phyloP scores from a whole-genome alignment of 257 asterid species.

The Fraxinus quadrangulata region DNA sequence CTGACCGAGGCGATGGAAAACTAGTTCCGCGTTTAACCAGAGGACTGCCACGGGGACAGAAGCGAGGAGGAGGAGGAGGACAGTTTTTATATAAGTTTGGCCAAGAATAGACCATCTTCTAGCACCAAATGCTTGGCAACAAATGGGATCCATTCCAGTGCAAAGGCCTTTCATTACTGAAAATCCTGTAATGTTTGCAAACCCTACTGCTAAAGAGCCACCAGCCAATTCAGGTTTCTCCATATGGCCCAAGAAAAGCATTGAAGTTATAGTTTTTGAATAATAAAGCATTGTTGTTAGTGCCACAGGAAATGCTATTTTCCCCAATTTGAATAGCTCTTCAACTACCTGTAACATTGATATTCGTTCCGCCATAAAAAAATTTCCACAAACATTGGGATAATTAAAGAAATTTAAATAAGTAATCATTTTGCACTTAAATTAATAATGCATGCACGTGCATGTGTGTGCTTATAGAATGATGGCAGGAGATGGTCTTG shows the following conservation, averaged over 20 bases:
- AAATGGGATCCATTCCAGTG: constrained; percentile 84
- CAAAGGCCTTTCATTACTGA: constrained; percentile 79
- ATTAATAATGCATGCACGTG: neutral
- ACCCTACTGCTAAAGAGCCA: constrained; percentile 80
- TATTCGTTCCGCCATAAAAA: neutral
- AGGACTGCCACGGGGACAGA: constrained; percentile 59
- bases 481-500: neutral
- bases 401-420: neutral
- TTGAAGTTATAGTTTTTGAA: constrained; percentile 75
- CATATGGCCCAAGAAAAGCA: constrained; percentile 85
- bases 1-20: constrained; percentile 61
- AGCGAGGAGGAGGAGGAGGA: constrained; percentile 59
- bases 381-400: neutral
- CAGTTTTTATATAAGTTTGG: constrained; percentile 68
- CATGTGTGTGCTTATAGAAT: neutral
- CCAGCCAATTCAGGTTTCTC: constrained; percentile 73
- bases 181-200: constrained; percentile 76
- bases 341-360: constrained; percentile 43
- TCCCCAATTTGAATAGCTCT: constrained; percentile 48
- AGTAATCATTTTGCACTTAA: no score
- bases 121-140: constrained; percentile 87
- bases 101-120: constrained; percentile 52
- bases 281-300: constrained; percentile 62
- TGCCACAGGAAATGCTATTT: constrained; percentile 73
- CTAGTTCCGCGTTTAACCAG: constrained; percentile 64